A percentile compares a stretch with the other conserved stretches of the same genome.
These are phyloP conservation scores for Ascochyta viciae-villosae DNA, from an alignment of 2,329 filamentous ascomycete genomes.

Conservation along the genomic window DNA sequence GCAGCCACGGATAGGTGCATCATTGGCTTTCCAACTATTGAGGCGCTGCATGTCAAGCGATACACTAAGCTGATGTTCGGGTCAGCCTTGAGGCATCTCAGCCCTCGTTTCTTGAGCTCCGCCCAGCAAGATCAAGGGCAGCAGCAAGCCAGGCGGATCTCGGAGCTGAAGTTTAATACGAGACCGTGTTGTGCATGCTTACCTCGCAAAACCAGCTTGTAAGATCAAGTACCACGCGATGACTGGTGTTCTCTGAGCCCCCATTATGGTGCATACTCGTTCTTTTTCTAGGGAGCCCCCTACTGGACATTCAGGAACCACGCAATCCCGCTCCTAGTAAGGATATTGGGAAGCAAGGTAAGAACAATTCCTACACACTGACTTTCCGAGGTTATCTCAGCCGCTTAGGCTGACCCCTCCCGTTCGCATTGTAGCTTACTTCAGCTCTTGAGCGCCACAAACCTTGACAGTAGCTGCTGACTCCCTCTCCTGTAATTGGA, in stretches of 20 bases:
- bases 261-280: neutral
- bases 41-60: neutral
- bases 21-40: neutral
- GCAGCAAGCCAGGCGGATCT: neutral
- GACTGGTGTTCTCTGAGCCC: neutral
- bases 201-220: neutral
- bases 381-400: neutral
- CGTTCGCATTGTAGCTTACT: conserved; percentile 8
- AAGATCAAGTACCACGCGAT: neutral
- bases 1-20: neutral
- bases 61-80: conserved; percentile 9
- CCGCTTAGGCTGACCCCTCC: conserved; percentile 13
- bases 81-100: conserved; percentile 12
- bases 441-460: conserved; percentile 14
- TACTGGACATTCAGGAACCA: neutral
- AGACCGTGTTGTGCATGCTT: neutral
- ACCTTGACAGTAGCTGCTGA: conserved; percentile 8
- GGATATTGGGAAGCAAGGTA: neutral
- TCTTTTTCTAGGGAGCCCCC: neutral
- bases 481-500: neutral
- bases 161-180: conserved; percentile 5
- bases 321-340: neutral
- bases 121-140: neutral
- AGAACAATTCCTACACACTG: neutral
- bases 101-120: neutral